Base-by-base conservation (phyloP, 2,329 filamentous ascomycete genomes). In the Aspergillus hiratsukae region DNA sequence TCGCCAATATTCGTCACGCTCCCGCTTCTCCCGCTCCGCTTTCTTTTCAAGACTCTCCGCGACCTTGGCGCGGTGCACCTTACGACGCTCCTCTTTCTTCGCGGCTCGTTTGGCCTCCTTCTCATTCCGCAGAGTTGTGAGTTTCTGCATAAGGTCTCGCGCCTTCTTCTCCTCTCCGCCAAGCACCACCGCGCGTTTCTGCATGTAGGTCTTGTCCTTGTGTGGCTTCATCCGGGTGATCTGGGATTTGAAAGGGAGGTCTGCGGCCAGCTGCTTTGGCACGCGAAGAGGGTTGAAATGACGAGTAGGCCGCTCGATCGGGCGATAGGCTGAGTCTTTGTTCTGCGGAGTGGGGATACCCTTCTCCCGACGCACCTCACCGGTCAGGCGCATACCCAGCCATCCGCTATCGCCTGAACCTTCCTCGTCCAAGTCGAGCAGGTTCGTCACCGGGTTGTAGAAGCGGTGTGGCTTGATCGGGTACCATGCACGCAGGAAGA, bases 401-500 rank as follows among this genome's bases (percentile, higher is more conserved):
- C 94, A 97, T 9, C 78, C 77, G 25, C 52, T 65, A 37, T 73
- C 68, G 25, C 64, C 70, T 8, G 66, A 61, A 3, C 55, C 57
- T 14, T 67, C 70, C 17, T 72, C 71, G 14, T 76, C 70, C 4
- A 75, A 66, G 59, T 89, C 90, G 58, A 97, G 82, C 41, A 97
- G 83, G 75, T 99, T 96, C 57, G 91, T 94, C 54, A 95, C 92
- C 1, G 91, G 90, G 75, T 97, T 97, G 81, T 97, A 97, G 83
- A 96, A 99, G 57, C 92, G 87, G 74, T 91, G 91, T 1, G 94
- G 94, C 69, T 91, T 91, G 74, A 99, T 87, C 9, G 94, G 91
- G 75, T 95, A 97, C 95, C 95, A 99, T 1, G 94, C 93, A 50
- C 94, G 85, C 41, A 99, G 78, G 80, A 99, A 97, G 60, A 97